A percentile compares a stretch with the other conserved stretches of the same genome.
Evolutionary conservation across 2,329 filamentous ascomycete genomes (phyloP).

Genomic region (Fusarium drepaniforme): DNA sequence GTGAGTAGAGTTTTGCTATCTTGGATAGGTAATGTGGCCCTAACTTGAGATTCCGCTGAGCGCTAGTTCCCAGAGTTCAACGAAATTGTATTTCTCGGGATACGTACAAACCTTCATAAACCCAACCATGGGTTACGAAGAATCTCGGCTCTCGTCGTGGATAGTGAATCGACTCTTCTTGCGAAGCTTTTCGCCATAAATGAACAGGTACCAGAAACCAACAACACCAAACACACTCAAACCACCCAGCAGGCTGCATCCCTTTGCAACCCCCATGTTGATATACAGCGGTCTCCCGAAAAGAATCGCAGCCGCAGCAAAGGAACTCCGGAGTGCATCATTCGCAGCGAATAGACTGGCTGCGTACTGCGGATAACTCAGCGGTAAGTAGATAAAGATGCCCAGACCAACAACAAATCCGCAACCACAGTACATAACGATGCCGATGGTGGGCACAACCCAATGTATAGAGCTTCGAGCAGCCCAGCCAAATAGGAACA

Average conservation of each 20-base stretch:
- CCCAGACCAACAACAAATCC: background rate
- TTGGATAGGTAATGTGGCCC: background rate
- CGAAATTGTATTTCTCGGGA: background rate
- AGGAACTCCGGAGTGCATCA: background rate
- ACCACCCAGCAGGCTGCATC: background rate
- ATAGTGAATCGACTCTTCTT: background rate
- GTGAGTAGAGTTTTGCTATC: background rate
- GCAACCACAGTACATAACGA: background rate
- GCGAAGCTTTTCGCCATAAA: background rate
- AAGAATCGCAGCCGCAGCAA: background rate
- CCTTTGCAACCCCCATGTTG: background rate
- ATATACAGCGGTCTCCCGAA: background rate
- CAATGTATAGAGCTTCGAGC: background rate
- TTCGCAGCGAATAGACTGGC: background rate
- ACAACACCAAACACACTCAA: background rate
- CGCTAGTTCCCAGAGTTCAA: background rate
- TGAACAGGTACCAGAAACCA: background rate
- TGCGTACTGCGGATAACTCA: background rate
- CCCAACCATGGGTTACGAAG: background rate
- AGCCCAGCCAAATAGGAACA: background rate
- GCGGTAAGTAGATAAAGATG: background rate
- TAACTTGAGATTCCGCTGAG: background rate
- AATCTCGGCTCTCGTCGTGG: background rate
- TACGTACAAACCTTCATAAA: accelerated
- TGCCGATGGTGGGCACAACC: background rate